phyloP scores from a whole-genome alignment of 176 grass and related monocot genomes.

The Neostapfia colusana region DNA sequence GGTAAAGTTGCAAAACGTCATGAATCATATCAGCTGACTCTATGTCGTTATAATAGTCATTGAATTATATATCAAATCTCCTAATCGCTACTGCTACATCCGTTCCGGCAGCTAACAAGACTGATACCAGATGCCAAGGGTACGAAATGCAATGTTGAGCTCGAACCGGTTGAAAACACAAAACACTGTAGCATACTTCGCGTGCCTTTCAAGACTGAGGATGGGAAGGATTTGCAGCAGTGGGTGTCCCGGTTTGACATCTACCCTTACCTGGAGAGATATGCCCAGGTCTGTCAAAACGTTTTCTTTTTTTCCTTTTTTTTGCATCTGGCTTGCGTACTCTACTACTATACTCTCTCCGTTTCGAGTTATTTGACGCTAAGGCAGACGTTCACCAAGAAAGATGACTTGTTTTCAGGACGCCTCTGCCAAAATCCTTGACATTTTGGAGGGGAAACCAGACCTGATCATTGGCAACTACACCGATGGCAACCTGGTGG shows the following conservation, averaged over 20 bases:
- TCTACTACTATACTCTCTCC: too few species aligned
- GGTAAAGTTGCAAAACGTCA: conserved; percentile 48
- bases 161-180: conserved; percentile 75
- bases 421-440: conserved; percentile 68
- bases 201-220: conserved; percentile 74
- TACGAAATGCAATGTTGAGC: conserved; percentile 92
- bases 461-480: conserved; percentile 98
- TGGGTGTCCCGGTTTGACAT: conserved; percentile 96
- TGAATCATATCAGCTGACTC: too few species aligned
- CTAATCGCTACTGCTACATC: neutral
- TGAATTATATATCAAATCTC: conserved; percentile 19
- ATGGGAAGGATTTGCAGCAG: conserved; percentile 58
- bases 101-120: conserved; percentile 76
- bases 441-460: conserved; percentile 82
- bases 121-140: conserved; percentile 91
- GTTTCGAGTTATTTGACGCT: too few species aligned
- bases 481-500: conserved; percentile 89
- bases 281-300: conserved; percentile 61
- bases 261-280: conserved; percentile 98
- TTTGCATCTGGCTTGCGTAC: neutral
- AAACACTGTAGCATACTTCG: conserved; percentile 82
- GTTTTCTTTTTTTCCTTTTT: neutral
- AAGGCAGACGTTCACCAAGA: too few species aligned
- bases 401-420: conserved; percentile 49
- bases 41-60: too few species aligned